phyloP scores from a whole-genome alignment of 2,329 filamentous ascomycete genomes.

The Cladosporium sp. region DNA sequence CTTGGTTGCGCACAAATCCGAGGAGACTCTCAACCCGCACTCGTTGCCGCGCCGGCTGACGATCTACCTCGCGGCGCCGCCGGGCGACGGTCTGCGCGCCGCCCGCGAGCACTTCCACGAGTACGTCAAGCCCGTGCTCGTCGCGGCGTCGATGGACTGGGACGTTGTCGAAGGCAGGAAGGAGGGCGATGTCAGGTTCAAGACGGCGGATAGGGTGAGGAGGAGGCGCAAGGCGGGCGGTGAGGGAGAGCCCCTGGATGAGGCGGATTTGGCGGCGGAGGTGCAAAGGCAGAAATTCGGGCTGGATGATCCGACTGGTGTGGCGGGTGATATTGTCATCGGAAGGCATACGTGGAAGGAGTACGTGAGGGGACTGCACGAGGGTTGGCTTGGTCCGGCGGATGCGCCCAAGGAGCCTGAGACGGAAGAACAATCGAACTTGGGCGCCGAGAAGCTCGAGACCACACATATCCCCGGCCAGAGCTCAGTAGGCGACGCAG shows the following conservation, averaged over 20 bases:
- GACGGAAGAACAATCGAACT: not conserved
- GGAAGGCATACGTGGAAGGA: constrained; percentile 97
- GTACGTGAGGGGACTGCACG: constrained; percentile 87
- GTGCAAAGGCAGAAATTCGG: constrained; percentile 62
- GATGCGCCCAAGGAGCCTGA: constrained; percentile 50
- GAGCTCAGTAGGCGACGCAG: constrained; percentile 26
- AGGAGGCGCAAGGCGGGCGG: constrained; percentile 58
- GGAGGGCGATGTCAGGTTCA: constrained; percentile 88
- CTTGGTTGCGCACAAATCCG: constrained; percentile 77
- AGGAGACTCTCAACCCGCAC: constrained; percentile 67
- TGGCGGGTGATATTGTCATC: constrained; percentile 80
- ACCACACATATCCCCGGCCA: constrained; percentile 18
- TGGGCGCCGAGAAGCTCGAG: constrained; percentile 14
- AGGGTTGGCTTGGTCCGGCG: constrained; percentile 91
- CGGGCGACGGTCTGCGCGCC: constrained; percentile 74
- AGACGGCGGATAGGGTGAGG: constrained; percentile 80
- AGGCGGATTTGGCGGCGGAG: constrained; percentile 54
- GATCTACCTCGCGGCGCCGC: constrained; percentile 79
- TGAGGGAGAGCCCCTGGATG: constrained; percentile 41
- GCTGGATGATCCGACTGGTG: constrained; percentile 66
- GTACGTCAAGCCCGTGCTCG: constrained; percentile 89
- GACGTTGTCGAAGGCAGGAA: constrained; percentile 89
- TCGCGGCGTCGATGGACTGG: constrained; percentile 88
- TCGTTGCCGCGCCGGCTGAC: constrained; percentile 79
- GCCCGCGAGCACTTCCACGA: constrained; percentile 96